These are phyloP conservation scores for Gossypium lobatum DNA, from an alignment of 441 rosid species.

Conservation along the genomic window DNA sequence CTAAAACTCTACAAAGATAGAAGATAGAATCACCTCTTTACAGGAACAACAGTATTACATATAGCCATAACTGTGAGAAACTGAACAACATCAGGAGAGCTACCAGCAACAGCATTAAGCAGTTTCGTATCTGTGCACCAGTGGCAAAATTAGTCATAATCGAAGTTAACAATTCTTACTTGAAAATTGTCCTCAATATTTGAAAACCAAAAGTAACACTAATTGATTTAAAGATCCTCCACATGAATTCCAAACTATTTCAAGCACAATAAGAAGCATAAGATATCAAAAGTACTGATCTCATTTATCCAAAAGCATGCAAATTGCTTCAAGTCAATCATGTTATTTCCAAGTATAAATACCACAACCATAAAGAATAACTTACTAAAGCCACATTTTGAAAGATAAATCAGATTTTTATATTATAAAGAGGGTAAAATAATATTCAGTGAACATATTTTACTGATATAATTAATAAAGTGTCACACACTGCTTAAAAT, in stretches of 20 bases:
- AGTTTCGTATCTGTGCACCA: conserved; percentile 53
- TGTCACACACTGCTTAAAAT: not conserved
- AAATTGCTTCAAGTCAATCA: not conserved
- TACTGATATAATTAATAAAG: not conserved
- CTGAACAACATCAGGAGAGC: conserved; percentile 77
- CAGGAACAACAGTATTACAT: conserved; percentile 92
- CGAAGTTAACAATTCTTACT: not conserved
- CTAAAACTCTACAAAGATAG: conserved; percentile 8
- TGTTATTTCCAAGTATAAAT: not conserved
- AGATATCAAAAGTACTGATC: not conserved
- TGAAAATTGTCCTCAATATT: conserved; percentile 11
- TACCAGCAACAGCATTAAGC: conserved; percentile 62
- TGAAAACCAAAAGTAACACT: conserved; percentile 4
- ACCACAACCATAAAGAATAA: not conserved
- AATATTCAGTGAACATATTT: not conserved
- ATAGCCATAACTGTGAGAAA: conserved; percentile 94
- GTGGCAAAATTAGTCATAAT: conserved; percentile 1
- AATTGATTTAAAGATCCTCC: conserved; percentile 10
- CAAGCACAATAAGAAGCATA: not conserved
- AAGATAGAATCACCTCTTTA: conserved; percentile 51
- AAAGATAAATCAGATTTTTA: not conserved
- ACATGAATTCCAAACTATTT: not conserved
- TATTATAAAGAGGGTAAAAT: not conserved
- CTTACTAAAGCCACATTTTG: not conserved
- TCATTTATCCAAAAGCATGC: not conserved